Base-by-base conservation (phyloP, 495 filamentous ascomycete species). In the Hypomontagnella submonticulosa region DNA sequence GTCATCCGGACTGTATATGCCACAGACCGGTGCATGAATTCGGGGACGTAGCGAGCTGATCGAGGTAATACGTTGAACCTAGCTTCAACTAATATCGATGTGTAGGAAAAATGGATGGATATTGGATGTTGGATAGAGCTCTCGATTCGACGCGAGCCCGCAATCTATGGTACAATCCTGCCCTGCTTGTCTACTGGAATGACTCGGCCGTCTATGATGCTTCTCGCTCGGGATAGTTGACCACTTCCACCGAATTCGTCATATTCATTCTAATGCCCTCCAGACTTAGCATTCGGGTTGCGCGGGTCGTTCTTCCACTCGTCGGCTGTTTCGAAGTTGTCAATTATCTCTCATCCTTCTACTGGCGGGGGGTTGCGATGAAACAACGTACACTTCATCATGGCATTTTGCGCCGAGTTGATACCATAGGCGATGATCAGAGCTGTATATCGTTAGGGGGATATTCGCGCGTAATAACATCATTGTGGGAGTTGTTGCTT, bases 261-360 rank as follows among this genome's bases (percentile, higher is more conserved):
- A 55, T 61, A 48, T 67, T 76, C 78, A 71, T 79, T 75, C 46
- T 73, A 72, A 43, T 77, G 69, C 71, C 84, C 82, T 40, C 66
- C 64, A 20, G 72, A 68, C 84, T 89, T 89, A 37, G 80, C 78
- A 74, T 85, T 82, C 70, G 89, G 90, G 85, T 97, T 97, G 75
- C 94, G 86, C 65, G 94, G 93, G 82, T 98, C 94, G 84, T 95
- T 94, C 88, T 91, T 93, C 88, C 84, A 97, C 77, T 98, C 90
- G 60, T 89, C 91, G 81, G 86, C 94, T 98, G 72, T 67, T 38
- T 18, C 36, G 32, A 48, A 42, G 3, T 19, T 41, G 71, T 75
- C 47, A 80, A 75, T 61, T 61, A 49, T 37, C 38, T 69, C 16
- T 33, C 19, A 38, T 36, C 37, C 46, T 52, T 41, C 30, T 6